phyloP scores from a whole-genome alignment of 495 filamentous ascomycete species.

The Daldinia childiae region DNA sequence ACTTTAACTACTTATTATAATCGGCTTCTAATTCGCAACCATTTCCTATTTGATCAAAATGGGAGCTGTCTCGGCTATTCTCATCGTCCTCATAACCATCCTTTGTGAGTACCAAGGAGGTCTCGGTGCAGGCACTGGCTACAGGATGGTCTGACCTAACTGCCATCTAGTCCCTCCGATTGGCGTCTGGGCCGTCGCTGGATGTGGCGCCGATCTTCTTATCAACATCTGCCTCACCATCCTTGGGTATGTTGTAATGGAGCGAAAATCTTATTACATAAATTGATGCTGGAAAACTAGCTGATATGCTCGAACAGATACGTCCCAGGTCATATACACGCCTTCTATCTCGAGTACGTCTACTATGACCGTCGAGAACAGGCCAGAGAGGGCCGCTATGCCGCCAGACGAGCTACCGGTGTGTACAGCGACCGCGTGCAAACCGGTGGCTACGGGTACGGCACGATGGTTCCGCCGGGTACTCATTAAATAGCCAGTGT shows the following conservation, averaged over 20 bases:
- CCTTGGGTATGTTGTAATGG: slow-evolving; percentile 51
- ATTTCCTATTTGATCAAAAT: slow-evolving; percentile 49
- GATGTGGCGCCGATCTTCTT: slow-evolving; percentile 82
- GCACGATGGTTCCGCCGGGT: slow-evolving; percentile 57
- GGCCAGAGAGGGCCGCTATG: slow-evolving; percentile 59
- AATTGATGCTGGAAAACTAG: not conserved
- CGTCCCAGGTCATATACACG: slow-evolving; percentile 85
- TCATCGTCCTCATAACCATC: slow-evolving; percentile 67
- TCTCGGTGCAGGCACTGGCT: not conserved
- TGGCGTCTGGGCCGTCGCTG: slow-evolving; percentile 53
- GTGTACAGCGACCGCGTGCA: slow-evolving; percentile 87
- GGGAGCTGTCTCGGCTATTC: slow-evolving; percentile 62
- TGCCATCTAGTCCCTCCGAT: slow-evolving; percentile 52
- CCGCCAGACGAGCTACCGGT: slow-evolving; percentile 66
- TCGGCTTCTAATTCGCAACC: not conserved
- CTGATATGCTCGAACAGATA: slow-evolving; percentile 58
- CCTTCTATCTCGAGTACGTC: slow-evolving; percentile 89
- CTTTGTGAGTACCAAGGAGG: slow-evolving; percentile 50
- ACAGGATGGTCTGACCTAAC: slow-evolving; percentile 4
- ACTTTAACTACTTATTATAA: not conserved
- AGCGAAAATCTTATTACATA: not conserved
- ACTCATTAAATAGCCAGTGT: slow-evolving; percentile 17
- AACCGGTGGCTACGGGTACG: slow-evolving; percentile 69
- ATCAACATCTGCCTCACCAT: slow-evolving; percentile 94
- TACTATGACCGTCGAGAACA: slow-evolving; percentile 79